A percentile compares a stretch with the other conserved stretches of the same genome.
phyloP scores from a whole-genome alignment of 1,139 yeast genomes.

The Magnusiomyces suaveolens region DNA sequence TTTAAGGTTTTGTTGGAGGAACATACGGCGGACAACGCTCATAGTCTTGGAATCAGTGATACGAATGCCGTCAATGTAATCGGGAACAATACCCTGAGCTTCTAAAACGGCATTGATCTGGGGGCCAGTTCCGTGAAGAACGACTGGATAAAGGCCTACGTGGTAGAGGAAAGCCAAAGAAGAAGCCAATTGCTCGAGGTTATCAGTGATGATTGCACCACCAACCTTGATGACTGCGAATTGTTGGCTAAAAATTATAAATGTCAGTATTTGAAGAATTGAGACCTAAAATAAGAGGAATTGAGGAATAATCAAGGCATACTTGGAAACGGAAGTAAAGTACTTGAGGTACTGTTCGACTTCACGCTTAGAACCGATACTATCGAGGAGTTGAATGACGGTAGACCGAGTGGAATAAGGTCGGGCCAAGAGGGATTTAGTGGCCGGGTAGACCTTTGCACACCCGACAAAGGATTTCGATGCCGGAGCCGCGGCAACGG shows the following conservation, averaged over 20 bases:
- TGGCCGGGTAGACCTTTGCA: not conserved
- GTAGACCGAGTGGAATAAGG: constrained; percentile 74
- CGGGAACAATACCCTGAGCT: constrained; percentile 91
- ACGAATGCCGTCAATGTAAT: constrained; percentile 91
- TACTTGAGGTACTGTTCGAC: constrained; percentile 95
- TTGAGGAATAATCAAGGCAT: constrained; percentile 5
- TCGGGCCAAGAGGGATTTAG: constrained; percentile 6
- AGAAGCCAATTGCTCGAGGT: constrained; percentile 84
- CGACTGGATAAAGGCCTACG: constrained; percentile 93
- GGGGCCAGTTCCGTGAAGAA: constrained; percentile 97
- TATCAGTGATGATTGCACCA: constrained; percentile 96
- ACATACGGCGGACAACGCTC: constrained; percentile 92
- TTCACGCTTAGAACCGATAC: constrained; percentile 93
- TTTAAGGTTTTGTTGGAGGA: constrained; percentile 87
- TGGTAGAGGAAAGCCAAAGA: constrained; percentile 93
- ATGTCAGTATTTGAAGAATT: not conserved
- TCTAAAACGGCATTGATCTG: constrained; percentile 92
- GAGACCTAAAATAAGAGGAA: not conserved
- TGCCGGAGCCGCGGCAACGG: no score
- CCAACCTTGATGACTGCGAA: constrained; percentile 98
- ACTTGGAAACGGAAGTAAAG: constrained; percentile 70
- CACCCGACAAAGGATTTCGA: no score
- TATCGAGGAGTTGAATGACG: constrained; percentile 85
- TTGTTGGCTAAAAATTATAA: constrained; percentile 56
- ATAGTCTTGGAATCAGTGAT: constrained; percentile 91